Evolutionary conservation across 2,329 filamentous ascomycete species (phyloP).

Genomic region (Alternaria novae-zelandiae): DNA sequence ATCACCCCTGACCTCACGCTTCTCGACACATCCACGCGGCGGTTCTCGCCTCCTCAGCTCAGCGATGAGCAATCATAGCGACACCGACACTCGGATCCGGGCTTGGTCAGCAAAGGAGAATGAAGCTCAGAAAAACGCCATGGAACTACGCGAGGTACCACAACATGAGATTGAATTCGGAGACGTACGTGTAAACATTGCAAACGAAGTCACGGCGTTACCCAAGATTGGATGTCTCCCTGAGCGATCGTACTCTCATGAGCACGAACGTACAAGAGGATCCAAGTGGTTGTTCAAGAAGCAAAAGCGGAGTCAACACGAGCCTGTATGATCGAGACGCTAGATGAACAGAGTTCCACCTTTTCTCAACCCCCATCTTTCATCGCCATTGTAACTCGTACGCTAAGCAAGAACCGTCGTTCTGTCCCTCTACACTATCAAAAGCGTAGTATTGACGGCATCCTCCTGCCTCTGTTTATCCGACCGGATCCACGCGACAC

Average conservation of each 20-base stretch:
- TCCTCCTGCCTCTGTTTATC: slow-evolving; percentile 24
- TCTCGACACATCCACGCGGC: slow-evolving; percentile 6
- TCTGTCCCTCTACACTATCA: background rate
- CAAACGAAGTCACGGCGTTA: slow-evolving; percentile 18
- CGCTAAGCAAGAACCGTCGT: background rate
- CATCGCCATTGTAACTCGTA: background rate
- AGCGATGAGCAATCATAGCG: slow-evolving; percentile 17
- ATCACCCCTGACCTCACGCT: background rate
- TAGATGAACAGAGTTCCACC: background rate
- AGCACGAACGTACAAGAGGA: background rate
- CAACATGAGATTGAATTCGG: background rate
- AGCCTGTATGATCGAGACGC: background rate
- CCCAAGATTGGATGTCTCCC: slow-evolving; percentile 24
- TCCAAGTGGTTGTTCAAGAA: background rate
- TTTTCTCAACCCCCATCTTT: background rate
- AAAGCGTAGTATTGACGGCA: slow-evolving; percentile 9
- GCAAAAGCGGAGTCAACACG: background rate
- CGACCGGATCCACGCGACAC: slow-evolving; percentile 18
- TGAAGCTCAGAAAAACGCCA: background rate
- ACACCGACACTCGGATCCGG: background rate
- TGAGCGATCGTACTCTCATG: slow-evolving; percentile 12
- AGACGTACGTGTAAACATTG: background rate
- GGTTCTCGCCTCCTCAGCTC: slow-evolving; percentile 11
- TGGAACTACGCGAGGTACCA: slow-evolving; percentile 3
- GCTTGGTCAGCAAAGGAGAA: background rate